phyloP scores from a whole-genome alignment of 805 yeast genomes.

The Metschnikowia lochheadii region DNA sequence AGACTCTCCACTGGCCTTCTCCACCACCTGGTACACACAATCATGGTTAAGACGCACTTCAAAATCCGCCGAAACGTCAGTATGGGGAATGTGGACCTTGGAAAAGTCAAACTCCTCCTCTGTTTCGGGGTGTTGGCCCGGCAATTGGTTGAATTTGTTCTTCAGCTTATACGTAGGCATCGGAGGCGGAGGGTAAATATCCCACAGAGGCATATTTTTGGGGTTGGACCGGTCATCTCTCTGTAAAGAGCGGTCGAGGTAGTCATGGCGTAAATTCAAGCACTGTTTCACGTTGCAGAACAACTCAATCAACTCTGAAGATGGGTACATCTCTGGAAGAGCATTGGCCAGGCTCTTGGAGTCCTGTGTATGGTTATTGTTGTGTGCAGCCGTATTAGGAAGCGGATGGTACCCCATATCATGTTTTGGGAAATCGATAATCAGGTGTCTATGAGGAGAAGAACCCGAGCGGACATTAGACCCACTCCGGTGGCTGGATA shows the following conservation, averaged over 20 bases:
- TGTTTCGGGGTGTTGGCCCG: constrained; percentile 27
- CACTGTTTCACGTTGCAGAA: constrained; percentile 62
- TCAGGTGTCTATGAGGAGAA: constrained; percentile 27
- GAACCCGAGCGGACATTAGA: constrained; percentile 15
- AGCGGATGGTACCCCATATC: constrained; percentile 16
- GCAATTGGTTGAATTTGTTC: constrained; percentile 46
- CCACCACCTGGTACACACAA: constrained; percentile 66
- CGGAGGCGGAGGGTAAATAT: constrained; percentile 90
- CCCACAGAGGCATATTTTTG: constrained; percentile 70
- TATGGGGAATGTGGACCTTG: constrained; percentile 52
- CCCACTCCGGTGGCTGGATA: too few species aligned
- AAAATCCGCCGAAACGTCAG: constrained; percentile 29
- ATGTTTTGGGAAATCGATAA: constrained; percentile 35
- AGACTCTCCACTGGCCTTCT: constrained; percentile 27
- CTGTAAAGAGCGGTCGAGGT: constrained; percentile 69
- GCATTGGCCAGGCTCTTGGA: constrained; percentile 17
- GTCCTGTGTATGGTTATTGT: constrained; percentile 16
- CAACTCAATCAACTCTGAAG: constrained; percentile 62
- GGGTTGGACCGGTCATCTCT: constrained; percentile 69
- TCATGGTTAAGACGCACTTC: constrained; percentile 50
- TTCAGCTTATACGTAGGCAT: constrained; percentile 74
- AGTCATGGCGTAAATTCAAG: constrained; percentile 70
- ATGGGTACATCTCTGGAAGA: constrained; percentile 52
- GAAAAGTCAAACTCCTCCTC: constrained; percentile 60
- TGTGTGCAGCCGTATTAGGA: constrained; percentile 19